phyloP scores from a whole-genome alignment of 768 basidiomycete species.

The Tylopilus vinaceipallidus region DNA sequence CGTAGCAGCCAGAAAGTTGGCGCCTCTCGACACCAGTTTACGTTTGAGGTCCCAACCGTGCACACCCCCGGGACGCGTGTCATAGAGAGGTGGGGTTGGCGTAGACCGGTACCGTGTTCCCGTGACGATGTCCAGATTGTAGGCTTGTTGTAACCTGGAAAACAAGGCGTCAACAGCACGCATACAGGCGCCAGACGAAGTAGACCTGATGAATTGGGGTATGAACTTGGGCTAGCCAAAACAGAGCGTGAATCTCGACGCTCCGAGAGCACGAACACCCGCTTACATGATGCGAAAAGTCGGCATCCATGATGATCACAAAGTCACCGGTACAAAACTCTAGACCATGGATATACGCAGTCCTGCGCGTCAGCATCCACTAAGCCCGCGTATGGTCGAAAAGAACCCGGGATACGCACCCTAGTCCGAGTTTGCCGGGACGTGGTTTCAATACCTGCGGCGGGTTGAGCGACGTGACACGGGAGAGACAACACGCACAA shows the following conservation, averaged over 20 bases:
- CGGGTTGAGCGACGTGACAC: conserved; percentile 3
- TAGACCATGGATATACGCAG: conserved; percentile 90
- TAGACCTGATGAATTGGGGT: conserved; percentile 83
- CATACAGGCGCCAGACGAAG: not conserved
- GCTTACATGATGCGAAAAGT: conserved; percentile 91
- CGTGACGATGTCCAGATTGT: conserved; percentile 90
- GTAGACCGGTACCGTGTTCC: conserved; percentile 81
- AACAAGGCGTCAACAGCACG: conserved; percentile 1
- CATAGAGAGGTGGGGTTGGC: conserved; percentile 52
- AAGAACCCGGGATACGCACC: conserved; percentile 49
- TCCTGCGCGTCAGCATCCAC: conserved; percentile 47
- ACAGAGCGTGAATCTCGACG: conserved; percentile 4
- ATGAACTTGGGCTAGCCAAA: conserved; percentile 85
- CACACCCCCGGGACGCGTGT: conserved; percentile 77
- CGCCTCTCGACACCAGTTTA: conserved; percentile 84
- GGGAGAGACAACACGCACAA: conserved; percentile 46
- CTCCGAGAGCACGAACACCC: not conserved
- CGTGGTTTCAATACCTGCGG: conserved; percentile 77
- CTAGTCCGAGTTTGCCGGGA: conserved; percentile 87
- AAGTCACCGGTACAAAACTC: conserved; percentile 90
- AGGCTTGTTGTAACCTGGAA: conserved; percentile 72
- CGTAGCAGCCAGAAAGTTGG: conserved; percentile 87
- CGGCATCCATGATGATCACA: conserved; percentile 96
- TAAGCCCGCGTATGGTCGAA: not conserved
- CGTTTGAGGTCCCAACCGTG: conserved; percentile 92